Base-by-base conservation (phyloP, 208 protist genomes). In the Endotrypanum monterogeii region DNA sequence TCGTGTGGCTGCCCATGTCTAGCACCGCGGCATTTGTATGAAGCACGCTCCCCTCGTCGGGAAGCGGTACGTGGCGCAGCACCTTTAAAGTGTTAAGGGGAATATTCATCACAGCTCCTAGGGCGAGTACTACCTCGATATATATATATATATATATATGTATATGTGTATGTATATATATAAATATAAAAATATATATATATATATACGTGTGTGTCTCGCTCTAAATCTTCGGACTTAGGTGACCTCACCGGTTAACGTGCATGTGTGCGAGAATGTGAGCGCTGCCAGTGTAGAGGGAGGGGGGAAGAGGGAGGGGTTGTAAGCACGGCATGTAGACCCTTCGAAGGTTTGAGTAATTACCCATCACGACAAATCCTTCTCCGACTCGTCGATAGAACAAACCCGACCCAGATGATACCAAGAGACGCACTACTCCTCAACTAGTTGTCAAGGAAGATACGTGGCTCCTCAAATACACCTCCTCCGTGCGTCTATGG, bases 1-100 rank as follows among this genome's bases (percentile, higher is more conserved):
- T 96, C 56, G 81, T 89, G 83, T 90, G 86, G 65, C 84, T 89
- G 25, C 94, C 94, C 75, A 96, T 89, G 82, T 98, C 94, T 16
- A 96, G 71, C 48, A 98, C 86, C 1, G 89, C 90, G 12, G 93
- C 88, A 55, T 95, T 86, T 51, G 88, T 89, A 82, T 96, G 87
- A 35, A 89, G 80, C 16, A 82, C 74, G 51, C 82, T 78, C 32
- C 94, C 92, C 76, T 98, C 94, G 76, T 98, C 91, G 16, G 94
- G 94, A 12, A 98, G 80, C 6, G 94, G 91, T 41, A 98, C 87
- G 55, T 88, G 94, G 48, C 89, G 79, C 71, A 98, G 90, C 51
- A 97, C 90, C 63, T 89, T 91, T 0, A 89, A 87, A 11, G 94
- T 97, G 84, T 92, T 96, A 25, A 88, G 77, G 16, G 94, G 88